These are phyloP conservation scores for Nadsonia commutata DNA, from an alignment of 1,139 yeast species.

Conservation along the genomic window DNA sequence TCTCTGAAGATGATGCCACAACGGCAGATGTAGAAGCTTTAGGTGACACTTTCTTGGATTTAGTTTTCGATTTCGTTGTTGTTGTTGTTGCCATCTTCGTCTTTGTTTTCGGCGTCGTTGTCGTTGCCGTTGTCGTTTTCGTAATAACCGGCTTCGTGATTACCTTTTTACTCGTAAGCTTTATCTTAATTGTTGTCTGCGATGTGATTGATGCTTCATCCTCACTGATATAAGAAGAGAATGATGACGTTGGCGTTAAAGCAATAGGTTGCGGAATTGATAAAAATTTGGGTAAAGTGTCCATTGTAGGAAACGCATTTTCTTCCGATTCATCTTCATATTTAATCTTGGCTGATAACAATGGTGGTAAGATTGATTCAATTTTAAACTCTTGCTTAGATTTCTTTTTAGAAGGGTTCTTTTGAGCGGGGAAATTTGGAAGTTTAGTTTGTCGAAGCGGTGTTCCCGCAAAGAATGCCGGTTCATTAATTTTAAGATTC, in stretches of 20 bases:
- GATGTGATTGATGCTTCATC: no score
- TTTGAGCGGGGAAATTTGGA: neutral
- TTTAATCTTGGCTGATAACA: neutral
- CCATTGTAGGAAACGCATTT: neutral
- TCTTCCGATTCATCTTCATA: neutral
- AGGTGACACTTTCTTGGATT: no score
- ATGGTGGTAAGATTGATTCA: neutral
- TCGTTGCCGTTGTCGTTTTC: no score
- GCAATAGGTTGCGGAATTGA: neutral
- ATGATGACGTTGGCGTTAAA: neutral
- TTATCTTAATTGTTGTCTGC: no score
- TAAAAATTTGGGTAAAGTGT: neutral
- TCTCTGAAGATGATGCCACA: no score
- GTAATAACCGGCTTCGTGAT: no score
- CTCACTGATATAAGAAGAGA: no score
- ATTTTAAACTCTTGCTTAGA: neutral
- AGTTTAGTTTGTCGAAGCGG: neutral
- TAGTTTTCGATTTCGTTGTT: no score
- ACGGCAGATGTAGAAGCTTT: no score
- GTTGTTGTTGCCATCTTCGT: neutral
- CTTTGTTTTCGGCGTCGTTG: neutral
- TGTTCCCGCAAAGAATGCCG: neutral
- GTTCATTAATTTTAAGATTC: slow-evolving; percentile 23
- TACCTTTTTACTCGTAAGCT: no score
- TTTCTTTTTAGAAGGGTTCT: neutral